Evolutionary conservation across 495 filamentous ascomycete genomes (phyloP), one percentile per base, ranked within the genome.

Genomic region (Geopyxis carbonaria): DNA sequence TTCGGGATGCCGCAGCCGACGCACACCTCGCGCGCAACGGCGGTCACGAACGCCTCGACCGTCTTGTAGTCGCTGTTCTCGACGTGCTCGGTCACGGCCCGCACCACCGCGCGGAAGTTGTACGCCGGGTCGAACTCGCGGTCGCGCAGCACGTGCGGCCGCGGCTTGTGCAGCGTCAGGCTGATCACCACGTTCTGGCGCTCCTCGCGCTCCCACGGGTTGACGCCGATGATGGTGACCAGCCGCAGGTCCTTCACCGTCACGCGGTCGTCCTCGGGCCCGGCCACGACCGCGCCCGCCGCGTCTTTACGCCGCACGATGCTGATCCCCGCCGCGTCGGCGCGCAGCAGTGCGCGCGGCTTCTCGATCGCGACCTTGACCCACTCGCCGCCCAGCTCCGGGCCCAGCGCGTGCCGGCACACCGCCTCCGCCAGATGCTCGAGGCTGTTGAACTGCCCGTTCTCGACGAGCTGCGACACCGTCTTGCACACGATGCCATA

Each of bases 121-220:
- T 55, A 56, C 11, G 31, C 18, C 8, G 34, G 19, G 11, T 21
- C 16, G 20, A 28, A 16, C 23, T 31, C 35, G 19, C 23, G 47
- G 9, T 36, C 45, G 2, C 38, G 1, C 13, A 44, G 18, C 25
- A 34, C 45, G 2, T 38, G 1, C 13, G 43, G 18, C 25, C 28
- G 29, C 48, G 50, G 6, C 61, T 67, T 57, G 50, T 57, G 42
- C 38, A 71, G 64, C 25, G 53, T 58, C 42, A 71, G 45, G 10
- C 64, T 66, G 22, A 72, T 56, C 42, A 64, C 59, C 3, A 74
- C 68, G 34, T 59, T 59, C 46, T 74, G 70, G 45, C 69, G 70
- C 55, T 72, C 68, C 22, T 69, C 49, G 13, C 70, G 48, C 53
- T 74, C 70, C 43, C 71, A 71, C 10, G 65, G 60, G 32, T 74